phyloP scores from a whole-genome alignment of 73 alveolate genomes.

The Diophrys sp. region DNA sequence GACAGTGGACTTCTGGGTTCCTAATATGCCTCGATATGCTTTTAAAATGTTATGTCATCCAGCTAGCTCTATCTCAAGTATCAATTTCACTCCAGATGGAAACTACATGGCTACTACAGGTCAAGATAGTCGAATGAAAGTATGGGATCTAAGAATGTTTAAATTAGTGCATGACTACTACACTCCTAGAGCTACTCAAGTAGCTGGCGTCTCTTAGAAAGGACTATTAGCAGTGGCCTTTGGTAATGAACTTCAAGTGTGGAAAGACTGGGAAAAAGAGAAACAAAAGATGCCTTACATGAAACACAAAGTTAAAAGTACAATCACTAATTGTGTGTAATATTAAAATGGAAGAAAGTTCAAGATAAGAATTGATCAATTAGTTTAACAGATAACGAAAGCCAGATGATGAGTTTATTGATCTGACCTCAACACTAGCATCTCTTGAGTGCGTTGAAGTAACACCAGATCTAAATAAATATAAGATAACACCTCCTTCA shows the following conservation, averaged over 20 bases:
- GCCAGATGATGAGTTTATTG: too few species aligned
- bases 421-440: too few species aligned
- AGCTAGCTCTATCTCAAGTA: slow-evolving; percentile 77
- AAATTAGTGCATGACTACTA: slow-evolving; percentile 69
- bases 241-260: slow-evolving; percentile 73
- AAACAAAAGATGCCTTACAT: slow-evolving; percentile 90
- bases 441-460: too few species aligned
- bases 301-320: slow-evolving; percentile 71
- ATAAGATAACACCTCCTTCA: too few species aligned
- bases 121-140: slow-evolving; percentile 87
- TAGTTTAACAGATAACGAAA: too few species aligned
- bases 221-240: slow-evolving; percentile 80
- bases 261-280: slow-evolving; percentile 82
- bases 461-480: too few species aligned
- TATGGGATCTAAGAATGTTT: slow-evolving; percentile 91
- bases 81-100: slow-evolving; percentile 76
- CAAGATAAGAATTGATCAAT: too few species aligned
- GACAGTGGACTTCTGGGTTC: slow-evolving; percentile 92
- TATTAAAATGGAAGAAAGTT: too few species aligned
- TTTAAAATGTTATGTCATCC: slow-evolving; percentile 89
- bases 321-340: too few species aligned
- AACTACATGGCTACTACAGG: slow-evolving; percentile 90
- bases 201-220: slow-evolving; percentile 72
- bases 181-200: slow-evolving; percentile 67
- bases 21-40: slow-evolving; percentile 90